Base-by-base conservation (phyloP, 2,329 filamentous ascomycete genomes). In the Cladophialophora bantiana region DNA sequence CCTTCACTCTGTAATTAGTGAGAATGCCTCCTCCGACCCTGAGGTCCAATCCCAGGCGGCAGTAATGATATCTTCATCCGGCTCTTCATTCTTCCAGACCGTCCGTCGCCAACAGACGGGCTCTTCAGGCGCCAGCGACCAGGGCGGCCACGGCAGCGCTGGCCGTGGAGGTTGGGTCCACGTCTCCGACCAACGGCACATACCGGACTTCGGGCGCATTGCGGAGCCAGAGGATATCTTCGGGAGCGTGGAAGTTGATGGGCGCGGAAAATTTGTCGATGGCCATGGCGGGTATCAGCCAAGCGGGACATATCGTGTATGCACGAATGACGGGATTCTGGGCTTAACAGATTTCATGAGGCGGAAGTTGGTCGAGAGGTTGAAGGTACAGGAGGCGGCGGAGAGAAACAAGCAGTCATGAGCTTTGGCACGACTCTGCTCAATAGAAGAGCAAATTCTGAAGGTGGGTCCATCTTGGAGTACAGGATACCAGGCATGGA, bases 141-240 rank as follows among this genome's bases (percentile, higher is more conserved):
- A 89, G 71, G 86, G 86, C 18, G 87, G 86, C 59, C 81, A 80
- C 65, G 86, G 86, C 2, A 83, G 85, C 18, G 86, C 78, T 15
- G 86, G 86, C 1, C 78, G 84, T 69, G 87, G 87, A 20, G 87
- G 87, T 1, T 88, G 83, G 78, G 85, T 89, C 48, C 87, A 89
- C 73, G 81, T 89, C n/a, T 87, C 83, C 42, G 87, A 89, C 72
- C 76, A 77, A 73, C 78, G 87, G 67, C 83, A 85, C 67, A 86
- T 87, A 40, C 87, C 87, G 2, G 87, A 89, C 67, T 89, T 82
- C 76, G 87, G 87, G 0, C 75, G 87, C n/a, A 88, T 89, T 68
- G 85, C 87, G 59, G 82, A 81, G 75, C 87, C 87, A 0, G 87
- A 89, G 74, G 87, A 89, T 76, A 89, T 89, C 58, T 86, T 89